Evolutionary conservation across 768 basidiomycete species (phyloP).

Genomic region (Boletales sp.): DNA sequence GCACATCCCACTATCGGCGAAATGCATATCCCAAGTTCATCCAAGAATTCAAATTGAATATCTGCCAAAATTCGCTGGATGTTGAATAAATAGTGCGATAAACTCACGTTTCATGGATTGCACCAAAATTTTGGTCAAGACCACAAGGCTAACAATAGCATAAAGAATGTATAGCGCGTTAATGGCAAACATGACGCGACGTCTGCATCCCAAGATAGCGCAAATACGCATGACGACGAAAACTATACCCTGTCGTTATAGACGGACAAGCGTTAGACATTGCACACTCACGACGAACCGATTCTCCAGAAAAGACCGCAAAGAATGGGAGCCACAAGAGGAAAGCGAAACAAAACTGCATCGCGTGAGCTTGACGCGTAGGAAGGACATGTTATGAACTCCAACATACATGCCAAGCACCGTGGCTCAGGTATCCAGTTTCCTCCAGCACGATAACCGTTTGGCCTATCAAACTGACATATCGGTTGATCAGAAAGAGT

Average conservation of each 20-base stretch:
- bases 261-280: no score
- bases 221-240: constrained; percentile 24
- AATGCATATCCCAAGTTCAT: constrained; percentile 11
- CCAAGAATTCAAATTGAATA: not conserved
- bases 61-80: not conserved
- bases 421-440: constrained; percentile 13
- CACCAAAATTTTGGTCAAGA: not conserved
- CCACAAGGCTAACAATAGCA: not conserved
- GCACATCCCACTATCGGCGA: not conserved
- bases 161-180: constrained; percentile 13
- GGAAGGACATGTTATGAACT: not conserved
- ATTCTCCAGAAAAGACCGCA: constrained; percentile 1
- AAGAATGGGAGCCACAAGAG: not conserved
- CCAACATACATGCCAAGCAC: constrained; percentile 6
- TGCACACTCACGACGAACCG: constrained; percentile 9
- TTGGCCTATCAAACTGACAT: constrained; percentile 17
- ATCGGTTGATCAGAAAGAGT: constrained; percentile 12
- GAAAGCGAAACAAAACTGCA: constrained; percentile 7
- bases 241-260: constrained; percentile 8
- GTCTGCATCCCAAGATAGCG: constrained; percentile 18
- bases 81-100: no score
- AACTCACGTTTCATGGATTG: not conserved
- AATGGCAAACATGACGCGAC: not conserved
- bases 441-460: constrained; percentile 20
- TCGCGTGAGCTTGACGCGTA: not conserved